Evolutionary conservation across 2,329 filamentous ascomycete genomes (phyloP).

Genomic region (Diaporthe citrichinensis): DNA sequence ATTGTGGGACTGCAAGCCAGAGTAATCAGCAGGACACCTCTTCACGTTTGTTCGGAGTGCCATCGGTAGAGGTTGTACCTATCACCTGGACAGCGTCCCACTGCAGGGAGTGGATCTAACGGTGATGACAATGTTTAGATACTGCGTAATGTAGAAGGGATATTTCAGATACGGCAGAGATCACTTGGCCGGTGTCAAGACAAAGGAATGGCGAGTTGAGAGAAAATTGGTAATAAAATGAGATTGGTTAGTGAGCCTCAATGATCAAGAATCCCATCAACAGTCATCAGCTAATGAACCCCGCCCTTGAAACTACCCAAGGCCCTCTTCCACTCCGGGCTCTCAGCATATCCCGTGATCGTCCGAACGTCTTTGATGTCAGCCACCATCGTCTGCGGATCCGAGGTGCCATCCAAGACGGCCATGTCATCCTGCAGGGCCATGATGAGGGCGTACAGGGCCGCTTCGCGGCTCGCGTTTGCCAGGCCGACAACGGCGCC

Average conservation of each 20-base stretch:
- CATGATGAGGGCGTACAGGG: conserved; percentile 64
- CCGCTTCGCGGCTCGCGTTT: conserved; percentile 55
- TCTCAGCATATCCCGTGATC: background rate
- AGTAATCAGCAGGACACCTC: background rate
- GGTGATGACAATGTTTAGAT: background rate
- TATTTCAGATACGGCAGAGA: background rate
- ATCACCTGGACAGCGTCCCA: too few relatives aligned
- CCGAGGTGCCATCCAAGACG: conserved; percentile 63
- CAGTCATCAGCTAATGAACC: background rate
- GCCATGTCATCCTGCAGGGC: conserved; percentile 52
- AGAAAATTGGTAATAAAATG: too few relatives aligned
- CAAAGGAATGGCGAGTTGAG: too few relatives aligned
- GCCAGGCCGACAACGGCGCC: conserved; percentile 59
- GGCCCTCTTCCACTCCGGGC: background rate
- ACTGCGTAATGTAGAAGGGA: background rate
- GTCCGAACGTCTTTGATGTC: background rate
- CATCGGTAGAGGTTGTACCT: background rate
- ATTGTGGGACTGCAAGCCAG: background rate
- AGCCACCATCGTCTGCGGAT: conserved; percentile 27
- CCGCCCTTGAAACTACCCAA: background rate
- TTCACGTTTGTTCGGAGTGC: background rate
- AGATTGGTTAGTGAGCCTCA: background rate
- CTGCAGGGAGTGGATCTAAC: background rate
- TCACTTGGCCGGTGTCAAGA: background rate
- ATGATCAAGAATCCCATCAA: background rate